A percentile compares a stretch with the other conserved stretches of the same genome.
Evolutionary conservation across 2,329 filamentous ascomycete species (phyloP).

Genomic region (Madurella fahalii): DNA sequence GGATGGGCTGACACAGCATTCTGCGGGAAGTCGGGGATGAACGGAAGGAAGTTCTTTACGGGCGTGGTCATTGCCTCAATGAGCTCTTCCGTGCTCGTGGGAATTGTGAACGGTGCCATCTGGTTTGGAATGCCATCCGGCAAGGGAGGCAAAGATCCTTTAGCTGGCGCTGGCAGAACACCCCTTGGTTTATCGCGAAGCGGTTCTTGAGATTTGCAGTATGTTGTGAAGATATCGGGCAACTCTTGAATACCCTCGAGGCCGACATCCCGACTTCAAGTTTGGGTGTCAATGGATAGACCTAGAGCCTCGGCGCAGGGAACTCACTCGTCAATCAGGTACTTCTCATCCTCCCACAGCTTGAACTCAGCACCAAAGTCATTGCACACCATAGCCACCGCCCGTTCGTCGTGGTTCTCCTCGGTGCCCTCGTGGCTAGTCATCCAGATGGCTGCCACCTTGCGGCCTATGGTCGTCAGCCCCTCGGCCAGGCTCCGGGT

Average conservation of each 20-base stretch:
- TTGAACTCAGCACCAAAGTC: slow-evolving; percentile 55
- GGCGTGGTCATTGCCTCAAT: slow-evolving; percentile 55
- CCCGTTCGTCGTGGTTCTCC: slow-evolving; percentile 61
- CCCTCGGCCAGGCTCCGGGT: slow-evolving; percentile 53
- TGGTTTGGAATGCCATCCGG: slow-evolving; percentile 57
- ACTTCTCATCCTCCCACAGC: slow-evolving; percentile 71
- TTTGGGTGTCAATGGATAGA: slow-evolving; percentile 18
- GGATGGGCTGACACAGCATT: slow-evolving; percentile 58
- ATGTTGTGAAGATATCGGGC: slow-evolving; percentile 72
- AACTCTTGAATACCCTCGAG: slow-evolving; percentile 55
- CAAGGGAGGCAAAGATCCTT: slow-evolving; percentile 51
- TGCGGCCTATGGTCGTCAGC: slow-evolving; percentile 37
- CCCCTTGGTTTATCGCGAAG: slow-evolving; percentile 60
- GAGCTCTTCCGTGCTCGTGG: slow-evolving; percentile 49
- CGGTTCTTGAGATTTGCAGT: slow-evolving; percentile 69
- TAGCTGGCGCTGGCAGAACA: slow-evolving; percentile 49
- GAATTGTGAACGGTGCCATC: slow-evolving; percentile 58
- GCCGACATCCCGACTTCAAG: slow-evolving; percentile 59
- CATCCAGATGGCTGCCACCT: slow-evolving; percentile 69
- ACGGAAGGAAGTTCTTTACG: slow-evolving; percentile 46
- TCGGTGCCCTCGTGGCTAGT: slow-evolving; percentile 66
- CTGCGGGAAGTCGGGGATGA: slow-evolving; percentile 51
- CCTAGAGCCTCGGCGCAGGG: background rate
- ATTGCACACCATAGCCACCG: slow-evolving; percentile 50
- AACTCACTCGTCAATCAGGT: slow-evolving; percentile 72